These are phyloP conservation scores for Venturia nashicola DNA, from an alignment of 2,329 filamentous ascomycete species.

Conservation along the genomic window DNA sequence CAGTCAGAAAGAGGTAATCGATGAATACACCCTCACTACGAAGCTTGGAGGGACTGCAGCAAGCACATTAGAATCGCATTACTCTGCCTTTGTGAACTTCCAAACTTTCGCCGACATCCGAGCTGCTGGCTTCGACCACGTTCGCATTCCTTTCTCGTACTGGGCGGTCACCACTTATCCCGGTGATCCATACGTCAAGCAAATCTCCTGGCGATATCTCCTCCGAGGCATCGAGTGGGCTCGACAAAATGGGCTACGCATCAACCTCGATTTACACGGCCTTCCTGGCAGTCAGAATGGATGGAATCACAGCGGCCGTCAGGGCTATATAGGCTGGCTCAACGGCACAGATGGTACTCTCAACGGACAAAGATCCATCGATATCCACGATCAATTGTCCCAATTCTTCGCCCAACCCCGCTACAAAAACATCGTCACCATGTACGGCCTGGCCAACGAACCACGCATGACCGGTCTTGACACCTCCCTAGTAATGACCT, in stretches of 20 bases:
- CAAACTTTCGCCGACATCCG: slow-evolving; percentile 74
- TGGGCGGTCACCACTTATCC: slow-evolving; percentile 85
- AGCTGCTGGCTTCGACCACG: slow-evolving; percentile 82
- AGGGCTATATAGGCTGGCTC: slow-evolving; percentile 73
- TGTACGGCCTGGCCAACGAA: slow-evolving; percentile 94
- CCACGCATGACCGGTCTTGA: slow-evolving; percentile 66
- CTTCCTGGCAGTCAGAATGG: slow-evolving; percentile 90
- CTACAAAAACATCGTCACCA: slow-evolving; percentile 81
- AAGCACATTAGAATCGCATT: slow-evolving; percentile 73
- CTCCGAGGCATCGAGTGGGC: slow-evolving; percentile 88
- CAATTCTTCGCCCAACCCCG: slow-evolving; percentile 88
- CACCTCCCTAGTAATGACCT: slow-evolving; percentile 54
- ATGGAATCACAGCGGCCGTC: slow-evolving; percentile 89
- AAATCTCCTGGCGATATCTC: slow-evolving; percentile 86
- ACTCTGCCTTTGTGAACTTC: slow-evolving; percentile 77
- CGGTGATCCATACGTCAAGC: slow-evolving; percentile 74
- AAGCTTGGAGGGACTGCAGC: slow-evolving; percentile 56
- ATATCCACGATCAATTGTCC: slow-evolving; percentile 76
- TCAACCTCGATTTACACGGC: slow-evolving; percentile 90
- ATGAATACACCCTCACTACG: slow-evolving; percentile 71
- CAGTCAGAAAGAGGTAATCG: slow-evolving; percentile 53
- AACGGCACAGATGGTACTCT: slow-evolving; percentile 73
- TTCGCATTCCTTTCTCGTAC: slow-evolving; percentile 92
- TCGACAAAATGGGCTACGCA: slow-evolving; percentile 77
- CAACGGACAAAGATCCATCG: slow-evolving; percentile 71